Evolutionary conservation across 2,329 filamentous ascomycete genomes (phyloP).

Genomic region (Colletotrichum cereale): DNA sequence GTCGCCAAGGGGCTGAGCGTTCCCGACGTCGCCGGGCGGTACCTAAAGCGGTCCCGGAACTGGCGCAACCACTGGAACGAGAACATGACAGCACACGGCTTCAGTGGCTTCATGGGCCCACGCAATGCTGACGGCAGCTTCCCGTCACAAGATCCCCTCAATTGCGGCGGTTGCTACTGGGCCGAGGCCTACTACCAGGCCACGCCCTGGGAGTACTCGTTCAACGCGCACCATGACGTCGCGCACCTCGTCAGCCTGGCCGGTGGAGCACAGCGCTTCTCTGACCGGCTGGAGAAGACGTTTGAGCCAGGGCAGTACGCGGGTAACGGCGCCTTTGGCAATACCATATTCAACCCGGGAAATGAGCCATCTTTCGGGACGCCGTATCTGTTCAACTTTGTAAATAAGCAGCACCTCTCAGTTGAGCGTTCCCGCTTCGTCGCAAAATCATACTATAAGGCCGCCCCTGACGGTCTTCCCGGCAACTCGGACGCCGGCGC

Average conservation of each 20-base stretch:
- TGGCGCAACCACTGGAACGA: slow-evolving; percentile 81
- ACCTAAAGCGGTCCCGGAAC: slow-evolving; percentile 72
- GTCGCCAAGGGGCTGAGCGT: slow-evolving; percentile 71
- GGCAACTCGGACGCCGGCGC: slow-evolving; percentile 80
- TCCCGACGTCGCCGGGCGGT: slow-evolving; percentile 64
- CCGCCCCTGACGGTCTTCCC: slow-evolving; percentile 68
- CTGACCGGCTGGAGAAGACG: slow-evolving; percentile 69
- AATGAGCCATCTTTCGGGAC: slow-evolving; percentile 77
- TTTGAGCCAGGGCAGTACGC: slow-evolving; percentile 64
- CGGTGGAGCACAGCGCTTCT: slow-evolving; percentile 68
- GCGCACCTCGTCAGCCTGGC: slow-evolving; percentile 63
- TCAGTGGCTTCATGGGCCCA: slow-evolving; percentile 76
- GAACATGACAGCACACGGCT: slow-evolving; percentile 67
- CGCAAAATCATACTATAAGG: slow-evolving; percentile 70
- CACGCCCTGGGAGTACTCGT: slow-evolving; percentile 74
- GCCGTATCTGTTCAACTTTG: slow-evolving; percentile 78
- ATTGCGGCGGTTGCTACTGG: slow-evolving; percentile 77
- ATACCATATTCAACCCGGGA: slow-evolving; percentile 74
- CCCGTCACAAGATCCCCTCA: slow-evolving; percentile 66
- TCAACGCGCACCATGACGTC: slow-evolving; percentile 78
- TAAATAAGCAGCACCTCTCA: slow-evolving; percentile 70
- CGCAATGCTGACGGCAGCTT: slow-evolving; percentile 63
- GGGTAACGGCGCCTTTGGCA: slow-evolving; percentile 58
- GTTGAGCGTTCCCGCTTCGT: slow-evolving; percentile 70
- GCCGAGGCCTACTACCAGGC: slow-evolving; percentile 69